Evolutionary conservation across 2,329 filamentous ascomycete genomes (phyloP), one percentile per base, ranked within the genome.

Genomic region (Akanthomyces dipterigenus): DNA sequence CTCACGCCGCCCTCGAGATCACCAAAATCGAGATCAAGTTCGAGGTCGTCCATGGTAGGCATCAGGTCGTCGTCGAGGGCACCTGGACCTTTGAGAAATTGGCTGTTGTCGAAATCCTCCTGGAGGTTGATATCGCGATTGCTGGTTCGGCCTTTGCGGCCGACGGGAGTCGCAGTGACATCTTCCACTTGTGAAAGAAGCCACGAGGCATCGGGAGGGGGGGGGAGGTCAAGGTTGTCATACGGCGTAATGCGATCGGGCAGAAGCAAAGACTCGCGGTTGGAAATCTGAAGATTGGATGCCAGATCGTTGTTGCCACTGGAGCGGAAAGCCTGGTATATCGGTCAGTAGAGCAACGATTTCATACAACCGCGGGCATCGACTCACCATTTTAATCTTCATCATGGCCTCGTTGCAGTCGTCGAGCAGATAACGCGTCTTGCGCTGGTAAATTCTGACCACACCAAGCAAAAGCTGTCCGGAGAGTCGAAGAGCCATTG

Each of bases 351-450:
- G 22, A 40, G 20, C 14, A 51, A 26, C 5, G 6, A 36, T 16
- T 38, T 36, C 28, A 4, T 20, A 14, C 28, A 36, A 26, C 4
- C 22, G 46, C 55, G n/a, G 36, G 34, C 2, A 5, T 43, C 8
- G 9, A 67, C 81, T 45, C 77, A 97, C 93, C 92, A 98, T 96
- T 73, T 98, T 97, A 70, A 99, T 97, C 79, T 97, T 98, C 82
- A 96, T 88, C 66, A 99, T 80, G 43, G 93, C 93, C 76, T 99
- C 95, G 70, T 96, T 97, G 77, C 95, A 99, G 73, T 99, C 95
- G 71, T 99, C 95, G 53, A 98, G 81, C 55, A 99, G 80, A 75
- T 99, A 99, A 70, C 93, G 89, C 71, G 95, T 93, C 78, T 99
- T 99, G 71, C 95, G 85, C 76, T 93, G 96, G 76, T 99, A 99